These are phyloP conservation scores for Davidsoniella neocaledoniae DNA, from an alignment of 2,329 filamentous ascomycete genomes.

Conservation along the genomic window DNA sequence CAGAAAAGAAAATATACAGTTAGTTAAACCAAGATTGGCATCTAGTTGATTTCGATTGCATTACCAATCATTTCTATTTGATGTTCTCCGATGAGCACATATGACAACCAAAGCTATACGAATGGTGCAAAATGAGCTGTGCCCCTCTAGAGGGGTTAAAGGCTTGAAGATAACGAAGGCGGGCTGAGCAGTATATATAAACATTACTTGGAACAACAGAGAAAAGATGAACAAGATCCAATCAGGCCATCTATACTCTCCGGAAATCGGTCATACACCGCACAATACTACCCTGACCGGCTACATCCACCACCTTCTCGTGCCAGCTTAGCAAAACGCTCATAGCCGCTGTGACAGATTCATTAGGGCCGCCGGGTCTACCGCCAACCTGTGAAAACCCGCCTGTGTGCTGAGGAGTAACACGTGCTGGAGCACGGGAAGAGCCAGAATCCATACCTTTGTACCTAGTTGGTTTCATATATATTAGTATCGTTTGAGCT, in stretches of 20 bases:
- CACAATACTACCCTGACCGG: slow-evolving; percentile 78
- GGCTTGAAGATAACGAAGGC: too few relatives aligned
- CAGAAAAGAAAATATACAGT: too few relatives aligned
- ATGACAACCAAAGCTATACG: too few relatives aligned
- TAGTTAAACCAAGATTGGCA: too few relatives aligned
- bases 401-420: slow-evolving; percentile 57
- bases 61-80: neutral
- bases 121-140: too few relatives aligned
- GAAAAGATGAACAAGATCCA: neutral
- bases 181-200: neutral
- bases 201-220: neutral
- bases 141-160: too few relatives aligned
- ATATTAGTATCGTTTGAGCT: neutral
- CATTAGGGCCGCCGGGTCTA: slow-evolving; percentile 35
- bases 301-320: slow-evolving; percentile 92
- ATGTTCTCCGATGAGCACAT: too few relatives aligned
- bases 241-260: slow-evolving; percentile 32
- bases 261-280: slow-evolving; percentile 93
- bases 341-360: slow-evolving; percentile 75
- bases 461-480: slow-evolving; percentile 38
- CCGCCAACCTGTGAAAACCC: slow-evolving; percentile 69
- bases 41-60: too few relatives aligned
- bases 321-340: slow-evolving; percentile 97
- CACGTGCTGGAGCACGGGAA: slow-evolving; percentile 27
- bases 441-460: slow-evolving; percentile 61